phyloP scores from a whole-genome alignment of 495 filamentous ascomycete genomes.

The Aeminium ludgeri region DNA sequence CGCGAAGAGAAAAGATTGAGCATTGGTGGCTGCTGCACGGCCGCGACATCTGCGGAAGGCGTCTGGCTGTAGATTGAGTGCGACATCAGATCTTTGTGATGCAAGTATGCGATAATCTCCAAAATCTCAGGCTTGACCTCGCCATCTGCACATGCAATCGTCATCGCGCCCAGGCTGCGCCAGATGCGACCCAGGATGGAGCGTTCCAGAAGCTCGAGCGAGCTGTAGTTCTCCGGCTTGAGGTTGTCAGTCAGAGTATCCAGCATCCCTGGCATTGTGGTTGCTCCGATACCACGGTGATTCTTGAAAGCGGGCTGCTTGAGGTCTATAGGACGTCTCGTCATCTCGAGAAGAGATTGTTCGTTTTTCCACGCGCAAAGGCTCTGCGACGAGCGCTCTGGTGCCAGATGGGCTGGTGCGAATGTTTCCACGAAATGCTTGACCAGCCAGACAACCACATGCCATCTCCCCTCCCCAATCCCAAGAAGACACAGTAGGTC shows the following conservation, averaged over 20 bases:
- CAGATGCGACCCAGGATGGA: constrained; percentile 29
- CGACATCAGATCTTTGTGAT: constrained; percentile 41
- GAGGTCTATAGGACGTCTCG: not conserved
- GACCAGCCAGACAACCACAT: constrained; percentile 24
- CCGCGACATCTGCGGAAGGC: constrained; percentile 20
- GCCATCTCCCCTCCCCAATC: constrained; percentile 20
- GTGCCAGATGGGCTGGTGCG: not conserved
- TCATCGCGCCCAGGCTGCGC: constrained; percentile 37
- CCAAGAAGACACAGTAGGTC: constrained; percentile 21
- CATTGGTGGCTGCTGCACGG: constrained; percentile 38
- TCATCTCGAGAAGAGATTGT: not conserved
- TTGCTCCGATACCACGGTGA: no score
- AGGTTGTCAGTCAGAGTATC: constrained; percentile 13
- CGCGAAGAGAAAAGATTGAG: constrained; percentile 38
- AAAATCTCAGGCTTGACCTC: constrained; percentile 39
- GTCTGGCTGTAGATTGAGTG: constrained; percentile 38
- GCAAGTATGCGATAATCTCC: constrained; percentile 41
- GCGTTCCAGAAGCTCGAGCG: constrained; percentile 2
- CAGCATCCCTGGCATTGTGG: not conserved
- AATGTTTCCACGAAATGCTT: constrained; percentile 17
- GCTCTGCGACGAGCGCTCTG: not conserved
- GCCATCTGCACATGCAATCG: constrained; percentile 34
- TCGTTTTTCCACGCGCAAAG: not conserved
- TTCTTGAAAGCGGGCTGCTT: no score
- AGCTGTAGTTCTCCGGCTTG: not conserved